Evolutionary conservation across 495 filamentous ascomycete species (phyloP), one percentile per base, ranked within the genome.

Genomic region (Jackrogersella multiformis): DNA sequence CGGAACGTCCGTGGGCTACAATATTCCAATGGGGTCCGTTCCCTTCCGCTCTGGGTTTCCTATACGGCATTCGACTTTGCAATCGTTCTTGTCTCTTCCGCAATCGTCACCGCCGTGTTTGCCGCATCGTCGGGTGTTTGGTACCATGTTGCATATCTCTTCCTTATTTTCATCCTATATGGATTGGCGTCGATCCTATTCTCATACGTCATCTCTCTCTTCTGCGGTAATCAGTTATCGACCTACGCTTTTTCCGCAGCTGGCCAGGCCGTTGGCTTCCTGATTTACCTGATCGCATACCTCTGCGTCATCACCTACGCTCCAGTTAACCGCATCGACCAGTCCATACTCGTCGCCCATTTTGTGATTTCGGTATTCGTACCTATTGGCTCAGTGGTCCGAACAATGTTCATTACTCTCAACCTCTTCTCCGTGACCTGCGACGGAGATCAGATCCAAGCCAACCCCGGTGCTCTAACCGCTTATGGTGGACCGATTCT

Each of bases 1-100:
- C 77, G 88, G 7, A 89, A 92, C 54, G 90, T 97, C 28, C 83
- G 93, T 30, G 89, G 90, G 12, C 78, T 97, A 41, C 89, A 97
- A 70, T 97, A 94, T 77, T 93, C 90, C 46, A 96, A 94, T 71
- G 92, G 91, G 52, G 91, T 92, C 9, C 81, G 88, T 34, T 84
- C 85, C 0, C 69, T 92, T 1, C 89, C 90, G 2, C 78, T 95
- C 8, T 95, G 92, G 90, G 76, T 90, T 2, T 91, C 93, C 8
- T 94, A 97, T 74, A 79, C 88, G 3, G 62, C 75, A 0, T 96
- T 96, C 69, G 93, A 97, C 79, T 94, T 92, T 69, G 69, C 87
- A 39, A 82, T 90, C 34, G 86, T 91, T 4, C 64, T 92, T 16
- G 67, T 84, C 2, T 80, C 82, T 24, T 88, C 84, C 51, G 85